Evolutionary conservation across 805 yeast species (phyloP), one percentile per base, ranked within the genome.

Genomic region (Candida multigemmis): DNA sequence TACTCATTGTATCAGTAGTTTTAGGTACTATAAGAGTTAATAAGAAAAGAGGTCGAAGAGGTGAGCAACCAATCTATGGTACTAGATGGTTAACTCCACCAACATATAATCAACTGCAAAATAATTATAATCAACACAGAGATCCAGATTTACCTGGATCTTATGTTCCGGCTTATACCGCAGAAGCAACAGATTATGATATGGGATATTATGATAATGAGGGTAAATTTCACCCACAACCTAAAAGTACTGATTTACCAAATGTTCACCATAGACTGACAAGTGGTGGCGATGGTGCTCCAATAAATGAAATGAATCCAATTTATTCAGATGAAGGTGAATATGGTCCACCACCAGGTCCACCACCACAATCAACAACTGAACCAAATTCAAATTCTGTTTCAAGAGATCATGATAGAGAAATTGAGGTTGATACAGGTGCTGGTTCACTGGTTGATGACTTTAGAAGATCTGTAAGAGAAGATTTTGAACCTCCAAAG

Each of bases 71-170:
- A 0, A 59, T 83, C 2, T 57, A 70, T 33, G 89, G 89, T 7
- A 81, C 91, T 1, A 71, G 81, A 7, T 81, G 93, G 93, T 72
- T 85, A 59, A 79, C 91, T 0, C 95, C 95, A 5, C 93, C 93
- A 1, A 63, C 77, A 7, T 83, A 83, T 44, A 47, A 61, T 24
- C 84, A 76, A 38, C 70, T 85, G 1, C 81, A 80, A 41, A 59
- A 56, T 27, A 75, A 71, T 32, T 68, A 72, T 37, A 57, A 65
- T 28, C 64, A 61, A 24, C 68, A 67, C 1, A 53, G 60, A 6
- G 70, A 67, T 24, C 66, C 68, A 2, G 63, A 53, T 18, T 35
- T 46, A 31, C 60, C 56, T 9, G 44, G 47, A 23, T 44, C 53
- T 6, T 73, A 61, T 38, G 83, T 79, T 1, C 93, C 93, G 0